Evolutionary conservation across 768 basidiomycete species (phyloP).

Genomic region (Porphyrellus cyaneotinctus): DNA sequence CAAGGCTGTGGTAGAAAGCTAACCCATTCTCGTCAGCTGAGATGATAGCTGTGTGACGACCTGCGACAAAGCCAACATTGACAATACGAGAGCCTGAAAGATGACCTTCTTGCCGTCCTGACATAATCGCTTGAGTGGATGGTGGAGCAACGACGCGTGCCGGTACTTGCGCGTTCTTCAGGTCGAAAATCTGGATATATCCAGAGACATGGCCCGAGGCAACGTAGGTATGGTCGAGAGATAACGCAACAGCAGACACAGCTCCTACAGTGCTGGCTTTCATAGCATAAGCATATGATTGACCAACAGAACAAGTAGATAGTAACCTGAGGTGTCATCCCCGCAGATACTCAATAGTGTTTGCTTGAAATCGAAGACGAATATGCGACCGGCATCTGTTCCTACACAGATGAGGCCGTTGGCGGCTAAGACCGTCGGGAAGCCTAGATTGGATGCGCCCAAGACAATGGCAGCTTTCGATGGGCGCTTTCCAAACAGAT

Average conservation of each 20-base stretch:
- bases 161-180: constrained; percentile 64
- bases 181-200: constrained; percentile 80
- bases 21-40: constrained; percentile 88
- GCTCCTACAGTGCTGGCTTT: constrained; percentile 63
- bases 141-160: constrained; percentile 70
- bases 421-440: constrained; percentile 77
- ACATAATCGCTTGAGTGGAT: constrained; percentile 58
- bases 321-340: constrained; percentile 57
- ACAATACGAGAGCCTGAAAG: constrained; percentile 74
- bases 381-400: constrained; percentile 69
- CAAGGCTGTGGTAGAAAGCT: constrained; percentile 92
- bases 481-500: constrained; percentile 49
- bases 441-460: constrained; percentile 53
- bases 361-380: constrained; percentile 91
- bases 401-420: constrained; percentile 90
- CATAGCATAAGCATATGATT: constrained; percentile 17
- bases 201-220: constrained; percentile 85
- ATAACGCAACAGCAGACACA: constrained; percentile 86
- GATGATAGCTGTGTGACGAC: constrained; percentile 88
- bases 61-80: constrained; percentile 82
- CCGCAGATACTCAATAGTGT: constrained; percentile 78
- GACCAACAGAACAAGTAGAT: constrained; percentile 3
- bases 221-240: constrained; percentile 90
- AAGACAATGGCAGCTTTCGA: constrained; percentile 62
- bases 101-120: constrained; percentile 84